These are phyloP conservation scores for Trichocladium uniseriatum DNA, from an alignment of 495 filamentous ascomycete genomes.

Conservation along the genomic window DNA sequence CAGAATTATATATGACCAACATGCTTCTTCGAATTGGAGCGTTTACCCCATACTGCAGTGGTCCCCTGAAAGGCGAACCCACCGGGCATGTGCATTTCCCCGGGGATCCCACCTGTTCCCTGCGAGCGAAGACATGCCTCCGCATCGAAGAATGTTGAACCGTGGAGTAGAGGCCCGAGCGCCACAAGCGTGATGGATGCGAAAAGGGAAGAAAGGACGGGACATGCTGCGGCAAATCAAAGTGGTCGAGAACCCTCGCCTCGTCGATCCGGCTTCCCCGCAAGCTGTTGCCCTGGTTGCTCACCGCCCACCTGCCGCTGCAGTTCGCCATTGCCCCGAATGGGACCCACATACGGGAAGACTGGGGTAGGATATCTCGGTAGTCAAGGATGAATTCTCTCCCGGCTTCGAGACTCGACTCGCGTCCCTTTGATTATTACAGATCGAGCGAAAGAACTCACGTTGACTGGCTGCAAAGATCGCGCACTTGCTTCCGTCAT, in stretches of 20 bases:
- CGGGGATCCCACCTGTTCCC: conserved; percentile 7
- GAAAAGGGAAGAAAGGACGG: neutral
- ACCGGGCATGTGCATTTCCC: conserved; percentile 9
- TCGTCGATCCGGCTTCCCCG: conserved; percentile 10
- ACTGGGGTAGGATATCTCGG: neutral
- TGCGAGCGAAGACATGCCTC: conserved; percentile 4
- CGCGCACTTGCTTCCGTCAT: too few relatives aligned
- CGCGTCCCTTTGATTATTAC: too few relatives aligned
- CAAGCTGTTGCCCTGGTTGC: conserved; percentile 1
- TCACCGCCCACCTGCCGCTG: too few relatives aligned
- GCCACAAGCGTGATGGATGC: neutral
- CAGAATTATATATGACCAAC: conserved; percentile 12
- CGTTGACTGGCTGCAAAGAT: too few relatives aligned
- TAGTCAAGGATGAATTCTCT: conserved; percentile 15
- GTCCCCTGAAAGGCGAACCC: conserved; percentile 5
- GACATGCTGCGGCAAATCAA: conserved; percentile 8
- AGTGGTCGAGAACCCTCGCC: neutral
- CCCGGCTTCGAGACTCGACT: neutral
- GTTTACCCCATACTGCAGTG: conserved; percentile 9
- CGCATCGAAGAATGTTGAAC: conserved; percentile 11
- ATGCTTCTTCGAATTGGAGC: neutral
- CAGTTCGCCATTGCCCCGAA: too few relatives aligned
- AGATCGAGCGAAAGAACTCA: too few relatives aligned
- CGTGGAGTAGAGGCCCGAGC: neutral
- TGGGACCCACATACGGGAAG: too few relatives aligned